These are phyloP conservation scores for Lentithecium fluviatile DNA, from an alignment of 495 filamentous ascomycete species.

Conservation along the genomic window DNA sequence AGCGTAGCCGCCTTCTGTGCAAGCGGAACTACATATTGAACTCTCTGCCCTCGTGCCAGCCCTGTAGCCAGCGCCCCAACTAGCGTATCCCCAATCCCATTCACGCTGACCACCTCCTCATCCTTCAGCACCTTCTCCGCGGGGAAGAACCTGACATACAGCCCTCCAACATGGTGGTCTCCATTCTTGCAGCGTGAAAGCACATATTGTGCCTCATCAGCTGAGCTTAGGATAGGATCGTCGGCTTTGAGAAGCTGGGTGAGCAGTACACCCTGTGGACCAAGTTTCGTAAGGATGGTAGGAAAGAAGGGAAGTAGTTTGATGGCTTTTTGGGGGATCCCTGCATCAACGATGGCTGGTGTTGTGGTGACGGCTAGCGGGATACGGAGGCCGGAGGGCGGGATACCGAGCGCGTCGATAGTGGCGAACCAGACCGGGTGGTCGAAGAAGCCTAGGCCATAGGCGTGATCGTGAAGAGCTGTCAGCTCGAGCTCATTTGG, in stretches of 20 bases:
- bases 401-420: slow-evolving; percentile 70
- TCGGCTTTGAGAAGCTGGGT: slow-evolving; percentile 64
- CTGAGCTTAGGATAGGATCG: slow-evolving; percentile 62
- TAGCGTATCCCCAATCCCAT: slow-evolving; percentile 93
- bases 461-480: slow-evolving; percentile 69
- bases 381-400: slow-evolving; percentile 61
- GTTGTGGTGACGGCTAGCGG: slow-evolving; percentile 63
- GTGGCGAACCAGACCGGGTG: slow-evolving; percentile 69
- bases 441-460: slow-evolving; percentile 63
- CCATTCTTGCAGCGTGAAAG: slow-evolving; percentile 54
- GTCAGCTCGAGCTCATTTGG: slow-evolving; percentile 81
- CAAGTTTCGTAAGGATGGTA: slow-evolving; percentile 80
- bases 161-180: slow-evolving; percentile 62
- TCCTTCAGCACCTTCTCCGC: slow-evolving; percentile 59
- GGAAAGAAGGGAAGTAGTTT: slow-evolving; percentile 88
- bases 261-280: slow-evolving; percentile 72
- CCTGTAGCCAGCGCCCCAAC: slow-evolving; percentile 77
- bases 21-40: slow-evolving; percentile 53
- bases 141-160: slow-evolving; percentile 81
- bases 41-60: slow-evolving; percentile 50
- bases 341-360: slow-evolving; percentile 65
- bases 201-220: slow-evolving; percentile 64
- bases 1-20: slow-evolving; percentile 75
- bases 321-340: slow-evolving; percentile 76
- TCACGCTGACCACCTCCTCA: slow-evolving; percentile 77